A percentile compares a stretch with the other conserved stretches of the same genome.
phyloP scores from a whole-genome alignment of 179 eudicot species.

The Gypsophila paniculata region DNA sequence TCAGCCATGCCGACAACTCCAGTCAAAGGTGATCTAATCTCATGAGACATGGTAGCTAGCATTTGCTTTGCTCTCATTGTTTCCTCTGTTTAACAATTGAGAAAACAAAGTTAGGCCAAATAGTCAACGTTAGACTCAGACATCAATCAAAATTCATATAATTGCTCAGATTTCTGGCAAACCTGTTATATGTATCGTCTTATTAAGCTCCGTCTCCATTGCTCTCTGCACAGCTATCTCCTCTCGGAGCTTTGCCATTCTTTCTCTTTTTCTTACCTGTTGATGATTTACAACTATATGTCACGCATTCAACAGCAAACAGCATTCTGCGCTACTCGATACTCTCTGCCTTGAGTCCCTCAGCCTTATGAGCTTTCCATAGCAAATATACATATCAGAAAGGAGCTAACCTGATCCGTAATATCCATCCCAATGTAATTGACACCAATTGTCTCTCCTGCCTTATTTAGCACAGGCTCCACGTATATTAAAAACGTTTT shows the following conservation, averaged over 20 bases:
- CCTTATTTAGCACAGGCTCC: constrained; percentile 83
- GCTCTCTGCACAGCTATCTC: constrained; percentile 93
- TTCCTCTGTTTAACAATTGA: constrained; percentile 57
- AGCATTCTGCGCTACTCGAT: no score
- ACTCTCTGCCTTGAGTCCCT: no score
- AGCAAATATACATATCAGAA: constrained; percentile 22
- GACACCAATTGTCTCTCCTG: constrained; percentile 84
- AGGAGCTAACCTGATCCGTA: constrained; percentile 74
- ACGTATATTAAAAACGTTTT: constrained; percentile 81
- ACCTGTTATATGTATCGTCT: constrained; percentile 84
- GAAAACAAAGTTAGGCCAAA: no score
- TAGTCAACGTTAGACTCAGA: no score
- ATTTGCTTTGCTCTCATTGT: constrained; percentile 90
- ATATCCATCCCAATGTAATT: constrained; percentile 94
- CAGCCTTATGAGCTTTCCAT: no score
- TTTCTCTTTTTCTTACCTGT: constrained; percentile 85
- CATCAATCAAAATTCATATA: no score
- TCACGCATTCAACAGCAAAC: not conserved
- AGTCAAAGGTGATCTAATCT: constrained; percentile 83
- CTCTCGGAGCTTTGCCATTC: constrained; percentile 76
- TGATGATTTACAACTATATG: not conserved
- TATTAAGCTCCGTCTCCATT: constrained; percentile 88
- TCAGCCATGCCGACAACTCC: constrained; percentile 95
- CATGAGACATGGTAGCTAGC: constrained; percentile 96
- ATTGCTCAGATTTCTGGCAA: no score